phyloP scores from a whole-genome alignment of 805 yeast genomes.

The Zygoascus tannicola region DNA sequence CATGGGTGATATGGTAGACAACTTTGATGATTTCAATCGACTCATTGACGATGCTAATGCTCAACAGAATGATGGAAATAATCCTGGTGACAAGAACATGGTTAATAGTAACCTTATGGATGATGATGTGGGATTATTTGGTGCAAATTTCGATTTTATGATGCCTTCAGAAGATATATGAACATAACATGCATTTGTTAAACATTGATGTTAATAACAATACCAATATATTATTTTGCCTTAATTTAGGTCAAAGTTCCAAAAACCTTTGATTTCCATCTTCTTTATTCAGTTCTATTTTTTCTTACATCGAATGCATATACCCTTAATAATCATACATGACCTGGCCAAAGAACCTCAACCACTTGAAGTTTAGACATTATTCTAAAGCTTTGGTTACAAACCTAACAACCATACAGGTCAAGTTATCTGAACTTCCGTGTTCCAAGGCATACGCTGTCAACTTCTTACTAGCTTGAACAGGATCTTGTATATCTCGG shows the following conservation, averaged over 20 bases:
- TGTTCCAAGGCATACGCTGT: slow-evolving; percentile 67
- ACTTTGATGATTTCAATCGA: slow-evolving; percentile 12
- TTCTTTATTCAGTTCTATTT: too few species aligned
- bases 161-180: slow-evolving; percentile 8
- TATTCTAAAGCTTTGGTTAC: too few species aligned
- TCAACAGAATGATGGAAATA: slow-evolving; percentile 3
- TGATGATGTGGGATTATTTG: slow-evolving; percentile 20
- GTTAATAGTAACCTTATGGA: slow-evolving; percentile 3
- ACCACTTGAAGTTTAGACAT: too few species aligned
- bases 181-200: too few species aligned
- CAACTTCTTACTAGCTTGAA: slow-evolving; percentile 55
- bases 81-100: not conserved
- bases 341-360: too few species aligned
- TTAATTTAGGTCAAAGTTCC: too few species aligned
- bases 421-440: slow-evolving; percentile 82
- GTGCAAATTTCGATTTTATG: slow-evolving; percentile 23
- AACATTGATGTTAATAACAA: too few species aligned
- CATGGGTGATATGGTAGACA: slow-evolving; percentile 3
- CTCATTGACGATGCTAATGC: slow-evolving; percentile 8
- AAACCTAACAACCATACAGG: slow-evolving; percentile 77
- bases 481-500: slow-evolving; percentile 45
- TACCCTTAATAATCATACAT: too few species aligned
- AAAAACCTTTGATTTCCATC: too few species aligned
- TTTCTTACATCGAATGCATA: too few species aligned
- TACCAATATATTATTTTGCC: too few species aligned